Base-by-base conservation (phyloP, 805 yeast genomes). In the Scheffersomyces stipitis region DNA sequence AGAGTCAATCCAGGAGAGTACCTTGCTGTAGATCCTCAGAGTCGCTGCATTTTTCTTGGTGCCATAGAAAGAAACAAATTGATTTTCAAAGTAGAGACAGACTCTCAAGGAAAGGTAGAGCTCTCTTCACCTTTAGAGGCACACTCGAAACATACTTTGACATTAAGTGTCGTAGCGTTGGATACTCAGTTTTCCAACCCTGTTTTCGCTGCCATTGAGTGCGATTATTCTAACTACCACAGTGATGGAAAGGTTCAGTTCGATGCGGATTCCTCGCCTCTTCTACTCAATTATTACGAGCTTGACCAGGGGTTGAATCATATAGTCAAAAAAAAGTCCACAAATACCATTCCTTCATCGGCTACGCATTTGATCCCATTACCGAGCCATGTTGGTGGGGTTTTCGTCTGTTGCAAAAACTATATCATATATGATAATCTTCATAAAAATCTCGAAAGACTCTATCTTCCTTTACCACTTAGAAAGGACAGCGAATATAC, bases 151-250 rank as follows among this genome's bases (percentile, higher is more conserved):
- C 61, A 68, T 22, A 48, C 62, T 0, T 52, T 88, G 6, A 79
- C 89, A 0, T 64, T 83, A 22, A 58, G 58, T 12, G 50, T 81
- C 2, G 60, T 75, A 13, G 83, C 84, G 0, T 54, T 91, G 32
- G 95, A 89, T 54, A 83, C 82, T 2, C 86, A 83, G 0, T 83
- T 72, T 56, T 93, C 84, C 14, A 89, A 88, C 51, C 98, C 98
- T 0, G 54, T 79, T 7, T 91, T 90, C 73, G 95, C 88, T 0
- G 73, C 90, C 0, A 60, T 93, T 5, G 98, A 91, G 52, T 62
- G 76, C 5, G 83, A 78, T 36, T 72, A 77, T 39, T 51, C 66
- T 5, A 65, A 61, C 1, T 53, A 49, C 33, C 20, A 30, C 13
- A 31, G 15, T 2, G 16, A 26, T 4, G 38, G 28, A 12, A n/a